Evolutionary conservation across 2,329 filamentous ascomycete species (phyloP), one percentile per base, ranked within the genome.

Genomic region (Ophiosphaerella herpotricha): DNA sequence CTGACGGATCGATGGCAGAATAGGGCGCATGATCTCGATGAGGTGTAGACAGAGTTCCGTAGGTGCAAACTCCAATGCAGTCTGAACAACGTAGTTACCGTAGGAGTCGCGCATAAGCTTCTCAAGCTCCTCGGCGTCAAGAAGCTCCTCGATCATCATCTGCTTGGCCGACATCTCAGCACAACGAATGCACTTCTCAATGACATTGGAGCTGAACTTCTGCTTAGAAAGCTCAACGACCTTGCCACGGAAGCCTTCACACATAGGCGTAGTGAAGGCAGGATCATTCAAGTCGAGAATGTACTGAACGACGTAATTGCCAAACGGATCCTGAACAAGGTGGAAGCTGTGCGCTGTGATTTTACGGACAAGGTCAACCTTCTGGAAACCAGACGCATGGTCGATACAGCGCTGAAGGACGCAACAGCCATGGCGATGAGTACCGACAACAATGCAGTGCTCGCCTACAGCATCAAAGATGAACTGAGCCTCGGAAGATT

Each of bases 131-230:
- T 82, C 81, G 3, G 87, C 83, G 7, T 77, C 71, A 42, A 88
- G 80, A 68, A 99, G 87, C 77, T 97, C 94, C 32, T 89, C 84
- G 50, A 97, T 88, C 75, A 99, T 87, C 73, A 87, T 81, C 63
- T 91, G 88, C 70, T 88, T 91, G 43, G 88, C 88, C 8, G 83
- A 79, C 21, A 85, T 79, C 52, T 89, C 85, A 32, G 92, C 87
- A 70, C 91, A 96, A 48, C 94, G 91, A 51, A 97, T 77, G 61
- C 77, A 81, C 74, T 99, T 99, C 79, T 99, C 94, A 57, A 99
- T 93, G 50, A 99, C 94, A 64, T 99, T 99, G 67, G 94, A 97
- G 77, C 91, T 97, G 79, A 99, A 99, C 77, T 99, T 99, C 79
- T 99, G 94, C 72, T 91, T 92, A 5, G 94, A 97, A 13, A 87